These are phyloP conservation scores for Tricholoma terreum DNA, from an alignment of 768 basidiomycete genomes.

Conservation along the genomic window DNA sequence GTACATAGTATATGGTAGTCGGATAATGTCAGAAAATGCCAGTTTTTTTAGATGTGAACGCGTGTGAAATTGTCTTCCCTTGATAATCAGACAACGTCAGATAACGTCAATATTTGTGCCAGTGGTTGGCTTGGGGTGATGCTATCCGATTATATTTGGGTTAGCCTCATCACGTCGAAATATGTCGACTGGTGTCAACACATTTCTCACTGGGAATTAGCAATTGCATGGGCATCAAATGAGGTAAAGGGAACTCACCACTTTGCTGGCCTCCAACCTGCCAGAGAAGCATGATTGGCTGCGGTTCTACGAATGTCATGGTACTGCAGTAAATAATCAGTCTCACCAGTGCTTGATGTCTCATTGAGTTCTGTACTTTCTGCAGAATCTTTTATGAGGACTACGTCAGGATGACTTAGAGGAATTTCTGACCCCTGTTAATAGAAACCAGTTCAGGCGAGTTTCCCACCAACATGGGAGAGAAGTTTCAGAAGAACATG, in stretches of 20 bases:
- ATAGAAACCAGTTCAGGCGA: constrained; percentile 41
- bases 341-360: constrained; percentile 35
- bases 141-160: no score
- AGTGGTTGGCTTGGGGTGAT: no score
- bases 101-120: no score
- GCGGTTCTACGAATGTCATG: constrained; percentile 36
- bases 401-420: background rate
- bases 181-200: no score
- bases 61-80: no score
- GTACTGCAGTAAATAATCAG: constrained; percentile 45
- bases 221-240: background rate
- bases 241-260: constrained; percentile 11
- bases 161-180: no score
- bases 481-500: constrained; percentile 40
- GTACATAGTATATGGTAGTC: no score
- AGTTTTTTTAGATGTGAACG: no score
- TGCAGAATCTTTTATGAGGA: background rate
- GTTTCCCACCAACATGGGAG: constrained; percentile 34
- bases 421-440: constrained; percentile 38
- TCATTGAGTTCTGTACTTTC: constrained; percentile 17
- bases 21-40: no score
- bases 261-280: constrained; percentile 29
- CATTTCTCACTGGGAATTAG: background rate
- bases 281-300: constrained; percentile 29
- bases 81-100: no score